Evolutionary conservation across 1,284 basidiomycete species (phyloP).

Genomic region (Melampsora occidentalis): DNA sequence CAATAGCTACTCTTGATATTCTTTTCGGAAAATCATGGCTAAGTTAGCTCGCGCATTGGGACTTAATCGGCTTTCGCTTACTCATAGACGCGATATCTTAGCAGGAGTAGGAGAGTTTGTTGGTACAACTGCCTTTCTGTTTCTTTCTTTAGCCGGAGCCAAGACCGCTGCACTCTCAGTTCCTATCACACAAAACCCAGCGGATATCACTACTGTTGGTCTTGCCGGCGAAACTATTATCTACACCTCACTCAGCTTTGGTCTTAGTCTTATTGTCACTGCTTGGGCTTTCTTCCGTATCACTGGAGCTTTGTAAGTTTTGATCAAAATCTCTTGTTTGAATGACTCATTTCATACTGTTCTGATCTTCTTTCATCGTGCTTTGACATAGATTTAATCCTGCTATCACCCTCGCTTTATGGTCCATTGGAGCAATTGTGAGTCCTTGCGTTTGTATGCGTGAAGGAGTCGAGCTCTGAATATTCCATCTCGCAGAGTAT

Average conservation of each 20-base stretch:
- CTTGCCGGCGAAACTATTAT: conserved; percentile 52
- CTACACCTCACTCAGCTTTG: conserved; percentile 57
- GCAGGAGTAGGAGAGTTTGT: conserved; percentile 1
- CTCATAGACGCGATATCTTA: not conserved
- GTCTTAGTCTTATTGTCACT: conserved; percentile 55
- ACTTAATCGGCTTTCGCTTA: not conserved
- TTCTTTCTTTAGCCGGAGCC: not conserved
- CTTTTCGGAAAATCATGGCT: too few species aligned
- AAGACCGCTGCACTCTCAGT: not conserved
- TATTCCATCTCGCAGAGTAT: not conserved
- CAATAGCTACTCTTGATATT: too few species aligned
- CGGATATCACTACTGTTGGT: conserved; percentile 26
- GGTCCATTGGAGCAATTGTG: conserved; percentile 54
- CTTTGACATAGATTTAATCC: conserved; percentile 53
- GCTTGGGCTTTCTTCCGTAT: conserved; percentile 57
- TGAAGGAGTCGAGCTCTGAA: not conserved
- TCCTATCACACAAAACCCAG: not conserved
- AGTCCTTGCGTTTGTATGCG: not conserved
- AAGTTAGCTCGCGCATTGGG: not conserved
- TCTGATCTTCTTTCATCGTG: not conserved
- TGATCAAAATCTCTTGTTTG: too few species aligned
- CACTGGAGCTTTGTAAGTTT: not conserved
- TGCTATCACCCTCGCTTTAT: conserved; percentile 57
- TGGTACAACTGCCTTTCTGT: not conserved
- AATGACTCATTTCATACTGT: too few species aligned